These are phyloP conservation scores for Cotoneaster glaucophyllus DNA, from an alignment of 306 rosid species.

Conservation along the genomic window DNA sequence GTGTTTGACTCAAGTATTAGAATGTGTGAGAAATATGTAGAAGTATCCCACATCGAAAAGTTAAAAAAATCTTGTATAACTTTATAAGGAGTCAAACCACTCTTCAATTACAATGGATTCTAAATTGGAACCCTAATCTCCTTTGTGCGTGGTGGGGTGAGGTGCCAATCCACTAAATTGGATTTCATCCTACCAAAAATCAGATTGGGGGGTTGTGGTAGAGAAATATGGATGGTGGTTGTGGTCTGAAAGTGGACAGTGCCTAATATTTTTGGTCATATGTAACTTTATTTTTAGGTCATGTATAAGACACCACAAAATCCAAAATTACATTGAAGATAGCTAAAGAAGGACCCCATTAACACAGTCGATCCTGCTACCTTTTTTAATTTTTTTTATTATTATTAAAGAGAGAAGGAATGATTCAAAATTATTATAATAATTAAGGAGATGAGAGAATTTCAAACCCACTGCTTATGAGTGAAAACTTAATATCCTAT, in stretches of 20 bases:
- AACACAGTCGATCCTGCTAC: background rate
- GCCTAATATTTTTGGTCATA: background rate
- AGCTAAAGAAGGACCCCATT: background rate
- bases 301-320: background rate
- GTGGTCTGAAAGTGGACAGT: background rate
- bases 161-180: too few relatives aligned
- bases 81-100: too few relatives aligned
- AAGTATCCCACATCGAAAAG: background rate
- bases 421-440: too few relatives aligned
- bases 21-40: background rate
- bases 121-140: background rate
- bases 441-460: rapidly evolving
- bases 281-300: background rate
- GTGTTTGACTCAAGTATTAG: background rate
- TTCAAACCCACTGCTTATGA: too few relatives aligned
- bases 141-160: too few relatives aligned
- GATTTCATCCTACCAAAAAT: too few relatives aligned
- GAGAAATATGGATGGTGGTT: background rate
- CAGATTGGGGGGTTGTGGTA: too few relatives aligned
- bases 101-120: too few relatives aligned
- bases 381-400: too few relatives aligned
- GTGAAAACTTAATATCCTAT: too few relatives aligned
- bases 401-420: too few relatives aligned
- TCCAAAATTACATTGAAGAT: background rate
- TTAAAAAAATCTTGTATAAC: background rate